These are phyloP conservation scores for Cystoisospora suis DNA, from an alignment of 169 alveolate genomes.

Conservation along the genomic window DNA sequence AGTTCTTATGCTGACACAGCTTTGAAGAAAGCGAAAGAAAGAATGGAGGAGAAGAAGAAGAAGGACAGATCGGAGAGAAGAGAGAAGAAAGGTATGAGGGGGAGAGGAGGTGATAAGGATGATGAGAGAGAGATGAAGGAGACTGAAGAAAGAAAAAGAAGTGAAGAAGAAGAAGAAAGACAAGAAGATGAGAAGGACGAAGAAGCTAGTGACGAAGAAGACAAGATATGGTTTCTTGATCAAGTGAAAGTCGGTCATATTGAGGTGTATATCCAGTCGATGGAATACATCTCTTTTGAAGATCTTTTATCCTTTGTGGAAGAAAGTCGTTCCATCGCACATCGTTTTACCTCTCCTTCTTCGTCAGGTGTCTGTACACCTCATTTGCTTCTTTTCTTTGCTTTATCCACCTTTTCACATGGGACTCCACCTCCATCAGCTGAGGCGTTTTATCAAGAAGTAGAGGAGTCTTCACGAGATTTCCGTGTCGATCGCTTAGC, in stretches of 20 bases:
- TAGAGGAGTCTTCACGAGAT: background rate
- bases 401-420: background rate
- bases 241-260: background rate
- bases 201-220: background rate
- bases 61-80: background rate
- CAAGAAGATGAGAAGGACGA: background rate
- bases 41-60: background rate
- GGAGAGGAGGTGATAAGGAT: background rate
- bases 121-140: background rate
- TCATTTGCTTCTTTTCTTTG: background rate
- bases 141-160: background rate
- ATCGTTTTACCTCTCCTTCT: background rate
- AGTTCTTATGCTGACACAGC: background rate
- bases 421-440: slow-evolving; percentile 4
- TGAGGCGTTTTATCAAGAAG: background rate
- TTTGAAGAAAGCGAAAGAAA: background rate
- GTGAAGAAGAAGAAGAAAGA: background rate
- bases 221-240: slow-evolving; percentile 17
- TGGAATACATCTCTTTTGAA: background rate
- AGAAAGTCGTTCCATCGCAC: background rate
- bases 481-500: background rate
- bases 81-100: background rate
- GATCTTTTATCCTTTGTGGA: background rate
- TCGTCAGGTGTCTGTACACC: background rate
- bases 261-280: background rate